Base-by-base conservation (phyloP, 1,139 yeast species). In the Schwanniomyces etchellsii region DNA sequence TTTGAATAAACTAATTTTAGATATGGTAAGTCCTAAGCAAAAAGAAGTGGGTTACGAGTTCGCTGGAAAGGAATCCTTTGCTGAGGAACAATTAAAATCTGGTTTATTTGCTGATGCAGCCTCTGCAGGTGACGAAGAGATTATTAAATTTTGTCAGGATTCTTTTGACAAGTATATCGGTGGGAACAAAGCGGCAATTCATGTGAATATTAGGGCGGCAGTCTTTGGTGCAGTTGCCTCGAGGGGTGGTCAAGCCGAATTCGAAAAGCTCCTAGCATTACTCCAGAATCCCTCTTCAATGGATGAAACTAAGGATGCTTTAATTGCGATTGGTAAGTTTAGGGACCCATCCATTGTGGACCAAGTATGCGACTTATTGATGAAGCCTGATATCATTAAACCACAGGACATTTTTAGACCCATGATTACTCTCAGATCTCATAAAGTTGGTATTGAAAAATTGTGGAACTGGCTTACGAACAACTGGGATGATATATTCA, bases 331-430 rank as follows among this genome's bases (percentile, higher is more conserved):
- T 28, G 96, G 96, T 50, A 60, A 73, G 46, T 81, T 84, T 50
- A 73, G 69, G 38, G 73, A 80, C 41, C 60, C 65, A 4, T 66
- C 64, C 28, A 61, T 84, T 33, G 66, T 82, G 38, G 60, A 72
- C 42, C 78, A 75, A 57, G 77, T 86, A 10, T 63, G 82, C 31
- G 68, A 59, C 3, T 65, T 73, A 47, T 57, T 84, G 40, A 68
- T 84, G 39, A 79, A 83, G 50, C 79, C 86, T 21, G 74, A 81
- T 21, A 64, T 77, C 23, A 69, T 88, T 42, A 80, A 83, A 50
- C 64, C 76, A 18, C 97, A 89, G 64, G 97, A 89, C 56, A 74
- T 84, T 35, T 79, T 78, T 53, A 72, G 81, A 39, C 88, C 94
- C 44, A 67, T 89, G 72, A 73, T 64, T 39, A 88, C 93, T 24